Conservation (phyloP, 805 yeast genomes). For the Brettanomyces sp. region DNA sequence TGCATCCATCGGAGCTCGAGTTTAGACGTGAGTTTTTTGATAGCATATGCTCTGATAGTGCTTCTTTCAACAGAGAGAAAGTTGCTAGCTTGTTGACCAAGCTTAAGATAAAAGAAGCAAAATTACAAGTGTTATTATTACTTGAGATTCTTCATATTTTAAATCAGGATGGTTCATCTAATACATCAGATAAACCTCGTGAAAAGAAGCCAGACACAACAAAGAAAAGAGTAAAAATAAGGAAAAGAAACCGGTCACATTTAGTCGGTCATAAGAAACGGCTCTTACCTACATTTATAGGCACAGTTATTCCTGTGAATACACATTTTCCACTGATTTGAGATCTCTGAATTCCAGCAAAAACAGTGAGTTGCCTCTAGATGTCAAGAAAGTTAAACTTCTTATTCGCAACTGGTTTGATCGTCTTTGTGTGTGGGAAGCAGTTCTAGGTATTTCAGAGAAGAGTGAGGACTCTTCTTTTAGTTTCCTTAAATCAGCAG, state of each 20-base stretch:
- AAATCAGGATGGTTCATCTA: not conserved
- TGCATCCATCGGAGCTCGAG: constrained; percentile 1
- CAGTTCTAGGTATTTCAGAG: constrained; percentile 18
- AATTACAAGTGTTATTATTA: constrained; percentile 20
- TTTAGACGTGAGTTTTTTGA: constrained; percentile 2
- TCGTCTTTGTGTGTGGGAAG: constrained; percentile 25
- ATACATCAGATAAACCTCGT: not conserved
- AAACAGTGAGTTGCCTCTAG: not conserved
- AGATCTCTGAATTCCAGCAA: constrained; percentile 3
- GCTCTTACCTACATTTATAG: constrained; percentile 25
- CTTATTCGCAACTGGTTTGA: constrained; percentile 18
- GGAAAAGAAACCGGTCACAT: constrained; percentile 2
- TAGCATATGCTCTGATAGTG: not conserved
- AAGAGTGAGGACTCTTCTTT: constrained; percentile 20
- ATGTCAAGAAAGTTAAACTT: not conserved
- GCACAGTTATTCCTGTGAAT: constrained; percentile 18
- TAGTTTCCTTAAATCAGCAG: constrained; percentile 17
- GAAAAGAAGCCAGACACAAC: not conserved
- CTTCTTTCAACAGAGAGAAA: not conserved
- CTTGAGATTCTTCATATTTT: constrained; percentile 19
- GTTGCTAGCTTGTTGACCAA: constrained; percentile 1
- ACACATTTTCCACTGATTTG: constrained; percentile 19
- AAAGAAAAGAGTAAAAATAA: not conserved
- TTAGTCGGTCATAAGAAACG: constrained; percentile 23
- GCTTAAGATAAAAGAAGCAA: constrained; percentile 20